Conservation (phyloP, 441 rosid genomes). For the Erodium texanum region DNA sequence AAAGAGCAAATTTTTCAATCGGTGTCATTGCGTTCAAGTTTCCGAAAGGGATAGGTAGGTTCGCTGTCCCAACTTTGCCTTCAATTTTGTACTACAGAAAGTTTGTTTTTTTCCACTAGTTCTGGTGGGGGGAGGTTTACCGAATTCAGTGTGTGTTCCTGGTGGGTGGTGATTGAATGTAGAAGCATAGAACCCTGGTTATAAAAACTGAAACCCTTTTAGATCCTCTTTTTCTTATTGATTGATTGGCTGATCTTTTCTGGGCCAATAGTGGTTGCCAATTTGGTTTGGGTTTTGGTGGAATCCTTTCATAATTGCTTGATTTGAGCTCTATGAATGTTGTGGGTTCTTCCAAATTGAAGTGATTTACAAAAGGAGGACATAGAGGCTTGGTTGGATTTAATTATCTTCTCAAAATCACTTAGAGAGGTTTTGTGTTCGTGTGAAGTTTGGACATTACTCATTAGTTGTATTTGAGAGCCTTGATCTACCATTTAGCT, state of each 20-base stretch:
- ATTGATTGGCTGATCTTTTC: not conserved
- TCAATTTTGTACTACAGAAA: not conserved
- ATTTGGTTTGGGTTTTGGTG: conserved; percentile 16
- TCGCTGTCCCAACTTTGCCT: not conserved
- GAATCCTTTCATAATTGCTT: conserved; percentile 6
- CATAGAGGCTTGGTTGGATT: not conserved
- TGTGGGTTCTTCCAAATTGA: conserved; percentile 11
- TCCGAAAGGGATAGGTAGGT: conserved; percentile 15
- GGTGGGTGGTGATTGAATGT: conserved; percentile 12
- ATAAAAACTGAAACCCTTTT: conserved; percentile 4
- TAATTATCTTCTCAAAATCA: not conserved
- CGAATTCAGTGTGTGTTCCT: conserved; percentile 11
- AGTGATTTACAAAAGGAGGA: conserved; percentile 12
- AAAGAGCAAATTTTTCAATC: not conserved
- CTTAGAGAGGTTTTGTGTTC: conserved; percentile 2
- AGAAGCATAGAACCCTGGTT: conserved; percentile 10
- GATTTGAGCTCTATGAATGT: conserved; percentile 10
- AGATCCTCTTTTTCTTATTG: conserved; percentile 1
- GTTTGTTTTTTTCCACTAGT: conserved; percentile 8
- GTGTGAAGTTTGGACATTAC: not conserved
- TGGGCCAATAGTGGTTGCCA: conserved; percentile 16
- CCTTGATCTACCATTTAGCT: not conserved
- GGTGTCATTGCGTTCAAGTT: conserved; percentile 21
- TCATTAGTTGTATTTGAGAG: conserved; percentile 3
- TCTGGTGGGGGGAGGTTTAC: not conserved